A percentile compares a stretch with the other conserved stretches of the same genome.
Conservation (phyloP, 1,284 basidiomycete species). For the Trichosporon inkin region DNA sequence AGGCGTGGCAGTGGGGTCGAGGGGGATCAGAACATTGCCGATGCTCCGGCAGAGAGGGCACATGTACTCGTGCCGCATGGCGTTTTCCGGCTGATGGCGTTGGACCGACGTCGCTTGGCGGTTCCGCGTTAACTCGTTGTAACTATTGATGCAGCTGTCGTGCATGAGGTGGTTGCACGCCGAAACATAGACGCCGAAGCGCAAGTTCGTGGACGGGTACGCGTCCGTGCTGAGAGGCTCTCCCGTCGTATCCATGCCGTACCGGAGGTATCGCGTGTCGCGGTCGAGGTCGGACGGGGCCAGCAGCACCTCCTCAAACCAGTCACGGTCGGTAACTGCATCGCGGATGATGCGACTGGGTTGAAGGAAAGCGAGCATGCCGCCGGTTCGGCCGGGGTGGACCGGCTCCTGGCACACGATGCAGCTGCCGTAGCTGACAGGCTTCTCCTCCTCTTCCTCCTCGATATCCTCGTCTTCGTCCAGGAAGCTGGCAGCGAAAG, state of each 20-base stretch:
- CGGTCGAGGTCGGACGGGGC: slow-evolving; percentile 67
- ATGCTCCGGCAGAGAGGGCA: slow-evolving; percentile 98
- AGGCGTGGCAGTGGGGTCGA: slow-evolving; percentile 51
- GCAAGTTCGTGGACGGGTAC: slow-evolving; percentile 66
- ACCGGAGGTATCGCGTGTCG: slow-evolving; percentile 35
- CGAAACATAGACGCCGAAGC: slow-evolving; percentile 81
- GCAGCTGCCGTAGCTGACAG: slow-evolving; percentile 74
- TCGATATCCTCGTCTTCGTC: slow-evolving; percentile 60
- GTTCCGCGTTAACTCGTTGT: slow-evolving; percentile 78
- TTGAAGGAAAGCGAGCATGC: slow-evolving; percentile 83
- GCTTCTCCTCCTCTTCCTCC: slow-evolving; percentile 52
- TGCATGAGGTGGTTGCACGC: slow-evolving; percentile 99
- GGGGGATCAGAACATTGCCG: slow-evolving; percentile 88
- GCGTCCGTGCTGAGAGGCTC: slow-evolving; percentile 50
- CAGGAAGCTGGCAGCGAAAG: slow-evolving; percentile 55
- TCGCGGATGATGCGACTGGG: slow-evolving; percentile 80
- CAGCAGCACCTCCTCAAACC: slow-evolving; percentile 70
- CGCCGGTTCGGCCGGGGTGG: slow-evolving; percentile 69
- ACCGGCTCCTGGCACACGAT: slow-evolving; percentile 98
- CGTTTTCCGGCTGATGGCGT: slow-evolving; percentile 90
- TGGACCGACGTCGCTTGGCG: slow-evolving; percentile 86
- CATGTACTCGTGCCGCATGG: slow-evolving; percentile 87
- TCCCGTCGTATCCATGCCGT: slow-evolving; percentile 31
- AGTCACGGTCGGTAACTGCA: slow-evolving; percentile 64
- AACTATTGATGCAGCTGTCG: slow-evolving; percentile 85